phyloP scores from a whole-genome alignment of 345 rosid species.

The Noccaea bulbosa region DNA sequence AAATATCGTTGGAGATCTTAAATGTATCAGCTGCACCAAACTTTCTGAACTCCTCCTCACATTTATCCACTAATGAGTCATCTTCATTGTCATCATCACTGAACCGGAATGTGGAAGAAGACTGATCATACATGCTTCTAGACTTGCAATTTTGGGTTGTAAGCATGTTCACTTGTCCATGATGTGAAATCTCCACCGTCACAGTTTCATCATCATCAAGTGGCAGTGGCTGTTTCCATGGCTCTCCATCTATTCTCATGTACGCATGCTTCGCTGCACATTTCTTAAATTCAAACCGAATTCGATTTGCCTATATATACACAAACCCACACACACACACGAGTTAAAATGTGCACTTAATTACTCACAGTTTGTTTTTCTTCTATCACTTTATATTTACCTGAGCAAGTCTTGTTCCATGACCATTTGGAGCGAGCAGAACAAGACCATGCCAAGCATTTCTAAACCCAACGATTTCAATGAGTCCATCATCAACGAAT shows the following conservation, averaged over 20 bases:
- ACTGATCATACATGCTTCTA: slow-evolving; percentile 51
- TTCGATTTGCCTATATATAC: slow-evolving; percentile 60
- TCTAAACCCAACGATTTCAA: slow-evolving; percentile 89
- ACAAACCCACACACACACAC: not conserved
- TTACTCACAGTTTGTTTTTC: not conserved
- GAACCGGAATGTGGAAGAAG: slow-evolving; percentile 33
- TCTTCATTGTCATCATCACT: slow-evolving; percentile 49
- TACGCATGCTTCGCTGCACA: slow-evolving; percentile 70
- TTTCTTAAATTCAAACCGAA: slow-evolving; percentile 76
- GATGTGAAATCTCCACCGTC: slow-evolving; percentile 79
- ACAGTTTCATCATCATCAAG: slow-evolving; percentile 71
- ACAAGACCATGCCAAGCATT: slow-evolving; percentile 98
- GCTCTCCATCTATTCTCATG: slow-evolving; percentile 94
- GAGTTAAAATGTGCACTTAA: not conserved
- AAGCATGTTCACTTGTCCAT: slow-evolving; percentile 84
- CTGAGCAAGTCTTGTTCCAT: slow-evolving; percentile 94
- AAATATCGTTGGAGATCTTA: slow-evolving; percentile 58
- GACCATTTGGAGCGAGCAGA: slow-evolving; percentile 79
- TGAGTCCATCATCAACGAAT: slow-evolving; percentile 80
- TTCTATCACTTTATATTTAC: slow-evolving; percentile 40
- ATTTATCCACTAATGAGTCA: slow-evolving; percentile 28
- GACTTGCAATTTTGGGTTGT: slow-evolving; percentile 66
- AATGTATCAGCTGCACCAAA: slow-evolving; percentile 83
- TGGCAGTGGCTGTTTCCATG: slow-evolving; percentile 90
- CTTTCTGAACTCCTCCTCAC: slow-evolving; percentile 54